These are phyloP conservation scores for Ustulina deusta DNA, from an alignment of 2,329 filamentous ascomycete species.

Conservation along the genomic window DNA sequence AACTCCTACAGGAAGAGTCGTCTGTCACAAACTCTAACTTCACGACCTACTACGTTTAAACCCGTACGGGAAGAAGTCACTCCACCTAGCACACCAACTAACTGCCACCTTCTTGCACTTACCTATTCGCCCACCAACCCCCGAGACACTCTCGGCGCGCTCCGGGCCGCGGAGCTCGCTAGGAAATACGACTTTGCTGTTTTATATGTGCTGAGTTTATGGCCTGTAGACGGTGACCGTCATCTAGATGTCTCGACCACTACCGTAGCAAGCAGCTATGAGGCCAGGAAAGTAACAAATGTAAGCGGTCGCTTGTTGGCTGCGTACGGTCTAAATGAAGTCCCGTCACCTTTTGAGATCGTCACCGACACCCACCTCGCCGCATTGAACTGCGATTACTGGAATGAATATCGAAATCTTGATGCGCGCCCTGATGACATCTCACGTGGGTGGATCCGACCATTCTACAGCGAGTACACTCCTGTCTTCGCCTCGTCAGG, in stretches of 20 bases:
- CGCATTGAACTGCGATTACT: slow-evolving; percentile 37
- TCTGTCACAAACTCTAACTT: slow-evolving; percentile 14
- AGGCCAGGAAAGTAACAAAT: slow-evolving; percentile 14
- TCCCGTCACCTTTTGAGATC: slow-evolving; percentile 41
- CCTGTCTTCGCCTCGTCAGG: slow-evolving; percentile 15
- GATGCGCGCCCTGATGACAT: slow-evolving; percentile 37
- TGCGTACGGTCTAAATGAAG: slow-evolving; percentile 40
- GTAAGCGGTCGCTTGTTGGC: slow-evolving; percentile 39
- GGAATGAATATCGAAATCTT: slow-evolving; percentile 42
- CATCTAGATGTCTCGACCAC: slow-evolving; percentile 35
- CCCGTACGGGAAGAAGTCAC: slow-evolving; percentile 41
- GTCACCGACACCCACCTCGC: slow-evolving; percentile 39
- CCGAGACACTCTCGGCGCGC: slow-evolving; percentile 62
- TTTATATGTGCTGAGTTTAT: slow-evolving; percentile 69
- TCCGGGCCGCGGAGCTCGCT: slow-evolving; percentile 67
- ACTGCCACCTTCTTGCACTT: slow-evolving; percentile 57
- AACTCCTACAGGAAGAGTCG: slow-evolving; percentile 9
- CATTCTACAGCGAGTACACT: slow-evolving; percentile 35
- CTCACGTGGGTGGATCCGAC: slow-evolving; percentile 41
- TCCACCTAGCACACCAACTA: slow-evolving; percentile 45
- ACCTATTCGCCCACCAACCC: slow-evolving; percentile 59
- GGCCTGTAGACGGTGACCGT: slow-evolving; percentile 56
- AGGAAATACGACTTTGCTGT: slow-evolving; percentile 68
- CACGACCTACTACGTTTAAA: slow-evolving; percentile 33
- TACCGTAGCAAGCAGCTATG: not conserved